These are phyloP conservation scores for Deuterostichococcus epilithicus DNA, from an alignment of 139 green algal species.

Conservation along the genomic window DNA sequence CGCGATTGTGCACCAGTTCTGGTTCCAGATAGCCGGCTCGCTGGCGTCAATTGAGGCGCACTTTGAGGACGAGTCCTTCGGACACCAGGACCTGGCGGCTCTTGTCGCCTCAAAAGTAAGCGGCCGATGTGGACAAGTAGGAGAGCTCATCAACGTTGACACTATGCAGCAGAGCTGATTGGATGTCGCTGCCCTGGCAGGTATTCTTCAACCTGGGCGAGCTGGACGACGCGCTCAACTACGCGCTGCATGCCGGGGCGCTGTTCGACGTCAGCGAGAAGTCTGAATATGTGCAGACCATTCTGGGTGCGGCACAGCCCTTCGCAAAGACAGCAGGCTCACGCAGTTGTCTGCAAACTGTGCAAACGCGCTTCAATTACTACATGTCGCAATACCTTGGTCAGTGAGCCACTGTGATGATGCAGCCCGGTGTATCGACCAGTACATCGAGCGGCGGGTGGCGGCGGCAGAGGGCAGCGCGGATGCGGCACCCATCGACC, in stretches of 20 bases:
- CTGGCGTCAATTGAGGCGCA: constrained; percentile 86
- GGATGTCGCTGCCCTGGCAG: constrained; percentile 41
- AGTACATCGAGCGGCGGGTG: constrained; percentile 78
- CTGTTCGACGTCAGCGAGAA: constrained; percentile 91
- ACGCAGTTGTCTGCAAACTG: too few relatives aligned
- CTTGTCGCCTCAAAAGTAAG: constrained; percentile 95
- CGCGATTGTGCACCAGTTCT: constrained; percentile 73
- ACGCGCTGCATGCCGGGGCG: constrained; percentile 85
- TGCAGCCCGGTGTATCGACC: constrained; percentile 91
- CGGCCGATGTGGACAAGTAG: neutral
- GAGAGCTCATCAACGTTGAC: neutral
- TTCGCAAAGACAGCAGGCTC: neutral
- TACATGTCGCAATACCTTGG: too few relatives aligned
- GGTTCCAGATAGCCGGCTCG: constrained; percentile 86
- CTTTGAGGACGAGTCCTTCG: constrained; percentile 94
- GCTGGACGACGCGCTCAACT: constrained; percentile 91
- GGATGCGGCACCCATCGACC: constrained; percentile 55
- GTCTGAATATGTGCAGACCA: constrained; percentile 92
- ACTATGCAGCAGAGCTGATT: neutral
- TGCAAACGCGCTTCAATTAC: too few relatives aligned
- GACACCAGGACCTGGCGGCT: constrained; percentile 84
- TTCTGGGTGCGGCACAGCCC: constrained; percentile 63
- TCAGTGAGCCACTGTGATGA: neutral
- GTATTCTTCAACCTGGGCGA: constrained; percentile 99
- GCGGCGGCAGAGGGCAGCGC: constrained; percentile 32